These are phyloP conservation scores for Erysimum cheiranthoides DNA, from an alignment of 345 rosid genomes.

Conservation along the genomic window DNA sequence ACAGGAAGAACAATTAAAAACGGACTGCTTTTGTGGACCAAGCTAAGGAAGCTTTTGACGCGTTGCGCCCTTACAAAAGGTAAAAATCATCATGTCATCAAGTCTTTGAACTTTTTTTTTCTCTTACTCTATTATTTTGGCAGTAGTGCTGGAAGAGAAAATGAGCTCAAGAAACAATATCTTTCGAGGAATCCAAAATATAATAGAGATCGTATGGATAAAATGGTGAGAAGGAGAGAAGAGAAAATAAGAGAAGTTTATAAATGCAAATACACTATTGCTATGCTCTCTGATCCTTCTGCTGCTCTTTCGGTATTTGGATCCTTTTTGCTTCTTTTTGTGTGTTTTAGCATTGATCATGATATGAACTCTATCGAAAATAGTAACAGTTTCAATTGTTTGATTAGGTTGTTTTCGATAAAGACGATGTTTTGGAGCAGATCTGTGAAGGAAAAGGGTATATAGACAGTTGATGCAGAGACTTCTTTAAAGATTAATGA, in stretches of 20 bases:
- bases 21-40: slow-evolving; percentile 57
- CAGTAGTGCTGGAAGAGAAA: slow-evolving; percentile 44
- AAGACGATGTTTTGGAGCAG: slow-evolving; percentile 80
- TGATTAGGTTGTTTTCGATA: slow-evolving; percentile 82
- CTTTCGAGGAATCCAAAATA: slow-evolving; percentile 61
- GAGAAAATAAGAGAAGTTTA: no score
- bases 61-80: slow-evolving; percentile 53
- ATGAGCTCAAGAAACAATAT: slow-evolving; percentile 61
- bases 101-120: neutral
- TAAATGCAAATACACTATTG: slow-evolving; percentile 87
- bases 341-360: neutral
- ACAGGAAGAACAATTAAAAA: slow-evolving; percentile 80
- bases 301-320: slow-evolving; percentile 80
- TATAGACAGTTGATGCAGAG: slow-evolving; percentile 88
- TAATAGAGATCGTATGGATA: slow-evolving; percentile 74
- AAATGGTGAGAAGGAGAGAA: no score
- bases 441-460: slow-evolving; percentile 75
- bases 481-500: slow-evolving; percentile 75
- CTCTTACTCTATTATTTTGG: slow-evolving; percentile 36
- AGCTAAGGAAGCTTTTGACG: slow-evolving; percentile 55
- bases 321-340: neutral
- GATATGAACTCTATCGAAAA: neutral
- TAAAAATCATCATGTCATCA: slow-evolving; percentile 32
- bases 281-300: slow-evolving; percentile 87
- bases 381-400: slow-evolving; percentile 5